Evolutionary conservation across 352 stramenopile species (phyloP).

Genomic region (Globisporangium perplexum): DNA sequence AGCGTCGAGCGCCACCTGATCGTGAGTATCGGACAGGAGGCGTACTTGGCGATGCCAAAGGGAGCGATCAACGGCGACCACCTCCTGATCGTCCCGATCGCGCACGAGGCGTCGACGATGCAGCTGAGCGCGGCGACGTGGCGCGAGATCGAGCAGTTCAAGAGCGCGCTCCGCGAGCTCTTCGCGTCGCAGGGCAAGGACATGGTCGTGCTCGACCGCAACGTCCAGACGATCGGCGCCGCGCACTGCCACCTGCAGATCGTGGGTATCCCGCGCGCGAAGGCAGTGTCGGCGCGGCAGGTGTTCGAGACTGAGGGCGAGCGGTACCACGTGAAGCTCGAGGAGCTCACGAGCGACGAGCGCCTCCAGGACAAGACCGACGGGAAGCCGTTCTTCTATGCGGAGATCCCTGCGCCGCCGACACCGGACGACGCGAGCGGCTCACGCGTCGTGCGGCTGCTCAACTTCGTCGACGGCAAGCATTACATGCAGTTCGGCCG

Average conservation of each 20-base stretch:
- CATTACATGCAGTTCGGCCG: constrained; percentile 85
- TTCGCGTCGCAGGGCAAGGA: constrained; percentile 65
- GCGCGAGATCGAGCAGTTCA: constrained; percentile 67
- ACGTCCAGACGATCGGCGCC: constrained; percentile 61
- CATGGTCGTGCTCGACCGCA: constrained; percentile 74
- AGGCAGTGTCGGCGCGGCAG: constrained; percentile 25
- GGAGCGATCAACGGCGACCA: constrained; percentile 74
- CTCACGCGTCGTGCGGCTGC: constrained; percentile 22
- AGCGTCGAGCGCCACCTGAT: constrained; percentile 77
- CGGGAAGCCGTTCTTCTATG: constrained; percentile 59
- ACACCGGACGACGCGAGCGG: constrained; percentile 25
- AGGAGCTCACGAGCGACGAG: constrained; percentile 33
- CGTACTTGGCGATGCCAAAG: constrained; percentile 79
- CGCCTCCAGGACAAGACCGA: constrained; percentile 31
- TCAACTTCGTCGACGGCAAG: constrained; percentile 66
- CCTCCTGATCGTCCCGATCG: constrained; percentile 73
- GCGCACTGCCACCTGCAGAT: constrained; percentile 77
- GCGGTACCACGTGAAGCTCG: constrained; percentile 70
- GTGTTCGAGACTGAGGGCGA: constrained; percentile 64
- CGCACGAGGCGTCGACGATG: constrained; percentile 57
- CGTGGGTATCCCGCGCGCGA: constrained; percentile 48
- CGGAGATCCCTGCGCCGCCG: constrained; percentile 30
- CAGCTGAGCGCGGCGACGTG: constrained; percentile 32
- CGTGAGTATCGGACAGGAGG: constrained; percentile 73
- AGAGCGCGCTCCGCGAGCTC: constrained; percentile 45